Percentiles rank a stretch among this genome's conserved stretches.
phyloP scores from a whole-genome alignment of 2,329 filamentous ascomycete genomes.

The Elsinoe australis region DNA sequence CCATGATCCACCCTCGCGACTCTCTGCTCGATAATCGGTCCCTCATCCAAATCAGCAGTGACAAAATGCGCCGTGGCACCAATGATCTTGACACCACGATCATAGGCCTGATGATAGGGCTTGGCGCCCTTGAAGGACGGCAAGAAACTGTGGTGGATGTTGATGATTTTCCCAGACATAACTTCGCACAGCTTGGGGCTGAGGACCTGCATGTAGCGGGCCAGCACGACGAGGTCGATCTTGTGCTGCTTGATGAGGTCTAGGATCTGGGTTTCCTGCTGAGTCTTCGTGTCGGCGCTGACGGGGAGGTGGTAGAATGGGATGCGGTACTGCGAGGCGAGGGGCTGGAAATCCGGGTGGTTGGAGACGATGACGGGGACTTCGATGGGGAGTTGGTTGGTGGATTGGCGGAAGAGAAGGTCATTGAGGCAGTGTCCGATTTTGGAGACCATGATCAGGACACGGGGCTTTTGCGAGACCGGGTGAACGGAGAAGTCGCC shows the following conservation, averaged over 20 bases:
- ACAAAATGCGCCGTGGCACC: conserved; percentile 82
- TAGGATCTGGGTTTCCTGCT: conserved; percentile 65
- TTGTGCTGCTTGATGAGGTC: conserved; percentile 60
- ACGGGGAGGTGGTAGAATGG: conserved; percentile 76
- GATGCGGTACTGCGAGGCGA: conserved; percentile 67
- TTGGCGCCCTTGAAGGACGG: conserved; percentile 82
- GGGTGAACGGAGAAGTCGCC: conserved; percentile 68
- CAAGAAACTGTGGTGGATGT: conserved; percentile 84
- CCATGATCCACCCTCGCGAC: conserved; percentile 69
- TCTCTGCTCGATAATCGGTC: conserved; percentile 81
- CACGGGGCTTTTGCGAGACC: conserved; percentile 60
- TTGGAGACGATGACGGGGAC: conserved; percentile 75
- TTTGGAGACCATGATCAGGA: conserved; percentile 85
- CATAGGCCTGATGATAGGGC: conserved; percentile 81
- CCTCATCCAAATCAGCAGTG: conserved; percentile 76
- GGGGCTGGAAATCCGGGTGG: conserved; percentile 62
- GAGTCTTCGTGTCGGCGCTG: conserved; percentile 65
- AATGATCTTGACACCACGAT: conserved; percentile 81
- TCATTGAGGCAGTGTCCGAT: conserved; percentile 82
- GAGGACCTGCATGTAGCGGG: conserved; percentile 82
- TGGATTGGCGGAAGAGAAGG: conserved; percentile 69
- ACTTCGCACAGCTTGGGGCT: conserved; percentile 64
- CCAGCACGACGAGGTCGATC: conserved; percentile 72
- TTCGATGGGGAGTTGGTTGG: conserved; percentile 65
- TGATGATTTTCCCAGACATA: conserved; percentile 84